These are phyloP conservation scores for Ogataea trehaloabstinens DNA, from an alignment of 805 yeast genomes.

Conservation along the genomic window DNA sequence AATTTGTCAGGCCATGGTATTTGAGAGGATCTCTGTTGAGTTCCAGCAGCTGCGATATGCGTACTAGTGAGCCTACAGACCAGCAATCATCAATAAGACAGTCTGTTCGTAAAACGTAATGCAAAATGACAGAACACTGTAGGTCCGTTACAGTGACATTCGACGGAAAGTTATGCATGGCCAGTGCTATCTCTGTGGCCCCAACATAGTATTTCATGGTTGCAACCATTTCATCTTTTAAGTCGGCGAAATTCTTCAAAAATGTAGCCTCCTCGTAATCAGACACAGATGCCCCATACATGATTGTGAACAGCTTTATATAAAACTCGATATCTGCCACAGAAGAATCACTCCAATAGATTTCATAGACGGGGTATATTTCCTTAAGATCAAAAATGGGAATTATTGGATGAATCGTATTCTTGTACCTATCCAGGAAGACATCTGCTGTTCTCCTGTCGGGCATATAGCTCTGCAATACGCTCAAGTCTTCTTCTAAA, in stretches of 20 bases:
- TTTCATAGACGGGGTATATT: constrained; percentile 44
- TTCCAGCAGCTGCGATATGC: constrained; percentile 55
- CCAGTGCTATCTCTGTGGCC: constrained; percentile 46
- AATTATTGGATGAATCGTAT: constrained; percentile 52
- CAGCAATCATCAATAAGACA: constrained; percentile 56
- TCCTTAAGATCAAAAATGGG: constrained; percentile 49
- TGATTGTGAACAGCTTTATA: constrained; percentile 48
- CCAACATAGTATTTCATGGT: constrained; percentile 50
- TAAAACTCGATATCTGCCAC: constrained; percentile 43
- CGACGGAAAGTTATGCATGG: constrained; percentile 51
- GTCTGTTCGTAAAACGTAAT: constrained; percentile 51
- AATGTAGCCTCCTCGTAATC: constrained; percentile 58
- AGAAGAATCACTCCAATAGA: constrained; percentile 42
- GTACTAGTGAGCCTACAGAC: constrained; percentile 49
- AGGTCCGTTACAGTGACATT: constrained; percentile 39
- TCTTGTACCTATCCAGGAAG: constrained; percentile 45
- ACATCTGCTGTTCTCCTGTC: constrained; percentile 44
- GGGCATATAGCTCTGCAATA: constrained; percentile 43
- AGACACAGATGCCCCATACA: constrained; percentile 58
- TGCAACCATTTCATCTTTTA: constrained; percentile 31
- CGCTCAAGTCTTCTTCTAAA: constrained; percentile 24
- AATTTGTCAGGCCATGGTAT: constrained; percentile 47
- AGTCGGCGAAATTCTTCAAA: constrained; percentile 22
- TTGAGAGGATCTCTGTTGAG: constrained; percentile 59
- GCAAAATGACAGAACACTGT: constrained; percentile 38